Evolutionary conservation across 1,284 basidiomycete species (phyloP), one percentile per base, ranked within the genome.

Genomic region (Anthracocystis panici-leucophaei): DNA sequence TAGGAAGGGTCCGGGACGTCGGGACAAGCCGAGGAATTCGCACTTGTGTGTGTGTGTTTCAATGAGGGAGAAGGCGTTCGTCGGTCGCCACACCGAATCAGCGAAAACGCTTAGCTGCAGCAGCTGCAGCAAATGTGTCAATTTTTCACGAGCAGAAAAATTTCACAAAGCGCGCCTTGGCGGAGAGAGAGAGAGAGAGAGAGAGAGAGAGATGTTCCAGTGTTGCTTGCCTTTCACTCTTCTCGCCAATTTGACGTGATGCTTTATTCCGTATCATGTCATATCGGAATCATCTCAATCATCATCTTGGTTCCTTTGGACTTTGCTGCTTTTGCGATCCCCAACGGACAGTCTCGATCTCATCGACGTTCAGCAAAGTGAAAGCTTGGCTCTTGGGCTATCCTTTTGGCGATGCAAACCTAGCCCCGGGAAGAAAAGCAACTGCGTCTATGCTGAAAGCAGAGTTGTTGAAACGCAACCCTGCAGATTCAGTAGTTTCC

Each of bases 1-100:
- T 48, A 38, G 49, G 40, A 52, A 57, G 61, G 54, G 61, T 52
- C 54, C 54, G 51, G 50, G 42, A 60, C 20, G 44, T 53, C 50
- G 42, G 42, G 35, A 42, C 25, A 27, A 12, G 14, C 14, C 18
- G 46, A 33, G 49, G 57, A 42, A 60, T 52, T 50, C 50, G 50
- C 42, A 10, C 1, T 38, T 38, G 35, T 14, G 35, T 11, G 8
- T n/a, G n/a, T n/a, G 7, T 27, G 27, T 27, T 42, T 11, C 44
- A 25, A 46, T 2, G 12, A 12, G 29, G n/a, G 10, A 20, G 8
- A 49, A 10, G 48, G 48, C 48, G 48, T 27, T 7, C 4, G 3
- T 27, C 4, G 7, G 27, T 31, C 48, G 48, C 48, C 48, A 49
- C 48, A 49, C 48, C 18, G 10, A 49, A 20, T 48, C 16, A 29